Base-by-base conservation (phyloP, 345 rosid genomes). In the Diplotaxis tenuifolia region DNA sequence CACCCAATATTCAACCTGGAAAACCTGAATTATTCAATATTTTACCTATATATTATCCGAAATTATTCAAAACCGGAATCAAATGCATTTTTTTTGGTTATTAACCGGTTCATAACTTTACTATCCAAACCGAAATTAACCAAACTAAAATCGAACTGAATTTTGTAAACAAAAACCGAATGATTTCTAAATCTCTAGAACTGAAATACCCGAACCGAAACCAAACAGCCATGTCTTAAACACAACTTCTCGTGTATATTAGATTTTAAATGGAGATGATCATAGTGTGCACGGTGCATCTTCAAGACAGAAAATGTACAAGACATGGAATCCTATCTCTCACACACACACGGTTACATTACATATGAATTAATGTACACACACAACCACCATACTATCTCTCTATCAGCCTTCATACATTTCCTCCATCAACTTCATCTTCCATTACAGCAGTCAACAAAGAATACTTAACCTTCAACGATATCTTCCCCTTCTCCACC, bases 401-500 rank as follows among this genome's bases (percentile, higher is more conserved):
- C 38, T 16, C 50, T n/a, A n/a, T 69, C 14, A 69, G 54, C 65
- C 38, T 69, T 62, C 64, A 62, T 77, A 62, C 0, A 53, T 0
- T 59, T 81, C 75, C 19, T 15, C 79, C 86, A 2, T 66, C 65
- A 23, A 34, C 79, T 47, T 83, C 96, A 54, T 89, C 92, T 31
- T 82, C 96, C 71, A 82, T 16, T 53, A 87, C 32, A 4, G 81
- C 79, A 62, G 96, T 86, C 65, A 95, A 76, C 16, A 95, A 78
- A 16, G 99, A 92, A 84, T 88, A 95, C 87, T 83, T 95, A 8
- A 90, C 99, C 70, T 87, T 93, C 42, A 92, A 82, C 56, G 96
- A 95, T 79, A 95, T 95, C 81, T 82, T 86, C 61, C 96, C 99
- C 69, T 84, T 89, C 86, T 92, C 97, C 5, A 92, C 97, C 8